These are phyloP conservation scores for Hericium rajendrae DNA, from an alignment of 768 basidiomycete species.

Conservation along the genomic window DNA sequence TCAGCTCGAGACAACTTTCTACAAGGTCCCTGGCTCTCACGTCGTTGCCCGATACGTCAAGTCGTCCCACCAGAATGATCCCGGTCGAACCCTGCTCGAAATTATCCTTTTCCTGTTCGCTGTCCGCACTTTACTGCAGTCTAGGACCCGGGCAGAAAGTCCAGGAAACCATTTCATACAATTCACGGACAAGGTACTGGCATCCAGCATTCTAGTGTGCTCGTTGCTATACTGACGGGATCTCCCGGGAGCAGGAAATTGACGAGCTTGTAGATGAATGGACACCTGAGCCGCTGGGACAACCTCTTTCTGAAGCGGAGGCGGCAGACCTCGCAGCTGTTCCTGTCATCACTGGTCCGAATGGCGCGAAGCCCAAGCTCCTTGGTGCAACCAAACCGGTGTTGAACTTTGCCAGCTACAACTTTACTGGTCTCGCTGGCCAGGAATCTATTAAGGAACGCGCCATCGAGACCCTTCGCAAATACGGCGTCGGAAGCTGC, in stretches of 20 bases:
- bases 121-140: slow-evolving; percentile 82
- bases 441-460: slow-evolving; percentile 82
- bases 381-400: slow-evolving; percentile 62
- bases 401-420: slow-evolving; percentile 80
- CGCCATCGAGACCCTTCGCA: slow-evolving; percentile 73
- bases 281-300: slow-evolving; percentile 75
- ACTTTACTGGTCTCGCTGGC: slow-evolving; percentile 84
- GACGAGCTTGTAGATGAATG: slow-evolving; percentile 96
- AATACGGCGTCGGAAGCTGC: slow-evolving; percentile 91
- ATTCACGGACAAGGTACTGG: slow-evolving; percentile 76
- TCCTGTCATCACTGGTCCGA: slow-evolving; percentile 71
- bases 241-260: slow-evolving; percentile 59
- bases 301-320: slow-evolving; percentile 49
- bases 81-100: slow-evolving; percentile 84
- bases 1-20: slow-evolving; percentile 56
- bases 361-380: slow-evolving; percentile 77
- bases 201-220: neutral
- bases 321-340: slow-evolving; percentile 61
- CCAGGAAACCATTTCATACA: slow-evolving; percentile 84
- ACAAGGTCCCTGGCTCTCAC: slow-evolving; percentile 70
- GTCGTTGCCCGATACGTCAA: slow-evolving; percentile 86
- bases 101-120: slow-evolving; percentile 82
- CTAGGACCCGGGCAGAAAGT: slow-evolving; percentile 78
- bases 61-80: slow-evolving; percentile 94
- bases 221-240: neutral